Conservation (phyloP, 2,329 filamentous ascomycete genomes). For the Lithohypha guttulata region DNA sequence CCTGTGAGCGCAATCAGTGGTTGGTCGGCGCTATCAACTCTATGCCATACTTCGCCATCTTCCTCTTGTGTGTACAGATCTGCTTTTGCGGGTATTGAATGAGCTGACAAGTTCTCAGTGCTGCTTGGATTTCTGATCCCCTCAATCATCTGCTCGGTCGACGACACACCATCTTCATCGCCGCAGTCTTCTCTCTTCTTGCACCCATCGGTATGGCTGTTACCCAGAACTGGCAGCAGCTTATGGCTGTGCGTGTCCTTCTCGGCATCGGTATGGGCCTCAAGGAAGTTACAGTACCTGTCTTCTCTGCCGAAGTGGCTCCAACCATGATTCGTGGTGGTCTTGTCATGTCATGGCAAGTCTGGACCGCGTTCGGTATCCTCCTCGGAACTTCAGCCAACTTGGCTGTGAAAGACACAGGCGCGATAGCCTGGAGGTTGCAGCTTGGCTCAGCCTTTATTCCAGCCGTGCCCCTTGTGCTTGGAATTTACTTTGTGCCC, state of each 20-base stretch:
- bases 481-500: constrained; percentile 38
- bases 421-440: constrained; percentile 34
- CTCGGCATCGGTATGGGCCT: constrained; percentile 31
- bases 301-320: constrained; percentile 44
- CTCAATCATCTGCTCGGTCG: constrained; percentile 49
- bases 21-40: constrained; percentile 58
- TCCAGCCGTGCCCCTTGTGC: constrained; percentile 34
- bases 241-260: constrained; percentile 46
- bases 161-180: constrained; percentile 54
- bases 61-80: neutral
- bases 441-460: constrained; percentile 39
- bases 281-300: constrained; percentile 38
- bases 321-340: constrained; percentile 44
- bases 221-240: constrained; percentile 48
- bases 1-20: constrained; percentile 40
- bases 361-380: constrained; percentile 40
- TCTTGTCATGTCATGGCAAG: constrained; percentile 46
- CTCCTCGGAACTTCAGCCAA: constrained; percentile 34
- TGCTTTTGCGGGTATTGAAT: neutral
- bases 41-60: constrained; percentile 43
- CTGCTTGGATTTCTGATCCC: constrained; percentile 36
- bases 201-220: constrained; percentile 57
- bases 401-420: constrained; percentile 31
- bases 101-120: constrained; percentile 24
- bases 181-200: constrained; percentile 53